Conservation (phyloP, 1,139 yeast genomes). For the Debaryomycetaceae sp. region DNA sequence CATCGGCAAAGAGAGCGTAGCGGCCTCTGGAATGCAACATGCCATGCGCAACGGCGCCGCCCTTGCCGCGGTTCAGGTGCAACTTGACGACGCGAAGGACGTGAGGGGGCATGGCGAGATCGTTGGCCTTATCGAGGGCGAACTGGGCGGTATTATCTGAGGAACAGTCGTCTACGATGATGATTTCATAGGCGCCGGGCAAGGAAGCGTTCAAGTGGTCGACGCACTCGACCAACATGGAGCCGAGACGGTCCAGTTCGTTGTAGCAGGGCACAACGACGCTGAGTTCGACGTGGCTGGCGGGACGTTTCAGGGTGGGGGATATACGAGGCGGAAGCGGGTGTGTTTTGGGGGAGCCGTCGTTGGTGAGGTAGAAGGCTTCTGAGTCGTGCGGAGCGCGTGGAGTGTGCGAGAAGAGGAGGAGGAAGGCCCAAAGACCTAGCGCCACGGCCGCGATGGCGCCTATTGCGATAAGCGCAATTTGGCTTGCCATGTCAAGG, state of each 20-base stretch:
- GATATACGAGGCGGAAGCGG: constrained; percentile 20
- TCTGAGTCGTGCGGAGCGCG: constrained; percentile 45
- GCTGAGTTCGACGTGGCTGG: constrained; percentile 38
- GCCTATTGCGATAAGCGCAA: too few relatives aligned
- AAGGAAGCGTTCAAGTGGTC: constrained; percentile 35
- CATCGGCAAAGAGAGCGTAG: constrained; percentile 83
- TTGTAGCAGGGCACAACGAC: constrained; percentile 89
- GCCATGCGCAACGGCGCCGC: constrained; percentile 97
- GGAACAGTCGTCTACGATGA: constrained; percentile 90
- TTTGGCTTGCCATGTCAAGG: too few relatives aligned
- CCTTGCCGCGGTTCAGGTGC: constrained; percentile 79
- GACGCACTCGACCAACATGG: constrained; percentile 72
- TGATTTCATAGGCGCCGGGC: constrained; percentile 49
- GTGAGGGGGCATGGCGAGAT: constrained; percentile 42
- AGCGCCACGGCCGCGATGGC: too few relatives aligned
- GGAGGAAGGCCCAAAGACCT: constrained; percentile 35
- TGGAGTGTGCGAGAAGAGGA: constrained; percentile 52
- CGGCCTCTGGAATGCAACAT: constrained; percentile 65
- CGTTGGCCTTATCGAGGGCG: constrained; percentile 56
- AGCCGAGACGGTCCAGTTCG: constrained; percentile 61
- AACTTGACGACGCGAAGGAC: constrained; percentile 60
- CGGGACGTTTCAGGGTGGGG: constrained; percentile 18
- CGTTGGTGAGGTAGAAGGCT: constrained; percentile 35
- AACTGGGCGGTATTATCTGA: constrained; percentile 65
- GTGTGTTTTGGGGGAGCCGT: constrained; percentile 9